Conservation (phyloP, 1,284 basidiomycete species). For the Taiwanofungus camphoratus region DNA sequence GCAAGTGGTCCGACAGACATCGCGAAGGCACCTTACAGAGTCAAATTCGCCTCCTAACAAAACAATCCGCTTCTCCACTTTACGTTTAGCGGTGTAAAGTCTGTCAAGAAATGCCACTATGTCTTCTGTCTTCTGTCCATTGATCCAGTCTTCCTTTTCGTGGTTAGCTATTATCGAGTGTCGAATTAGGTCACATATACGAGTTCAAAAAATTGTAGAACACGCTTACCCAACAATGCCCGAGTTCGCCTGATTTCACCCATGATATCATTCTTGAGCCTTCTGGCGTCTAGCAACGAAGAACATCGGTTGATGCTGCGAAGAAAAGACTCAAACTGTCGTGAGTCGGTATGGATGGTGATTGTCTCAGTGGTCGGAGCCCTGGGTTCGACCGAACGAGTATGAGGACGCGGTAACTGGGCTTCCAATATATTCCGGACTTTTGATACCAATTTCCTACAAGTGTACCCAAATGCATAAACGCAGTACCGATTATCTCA, state of each 20-base stretch:
- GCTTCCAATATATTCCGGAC: constrained; percentile 79
- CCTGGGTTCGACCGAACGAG: constrained; percentile 31
- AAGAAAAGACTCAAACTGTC: constrained; percentile 87
- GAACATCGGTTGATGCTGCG: constrained; percentile 78
- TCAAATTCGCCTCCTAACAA: constrained; percentile 69
- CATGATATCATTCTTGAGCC: constrained; percentile 87
- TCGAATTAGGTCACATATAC: neutral
- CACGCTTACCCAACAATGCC: constrained; percentile 52
- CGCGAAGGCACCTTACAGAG: constrained; percentile 36
- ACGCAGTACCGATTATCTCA: neutral
- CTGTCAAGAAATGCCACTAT: constrained; percentile 85
- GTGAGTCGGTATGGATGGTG: constrained; percentile 69
- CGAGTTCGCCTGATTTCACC: constrained; percentile 82
- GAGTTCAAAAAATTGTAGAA: neutral
- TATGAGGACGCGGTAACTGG: constrained; percentile 56
- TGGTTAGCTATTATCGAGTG: constrained; percentile 52
- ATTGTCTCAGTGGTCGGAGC: constrained; percentile 55
- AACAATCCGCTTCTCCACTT: constrained; percentile 80
- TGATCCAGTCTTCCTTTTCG: constrained; percentile 80
- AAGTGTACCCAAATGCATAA: constrained; percentile 4
- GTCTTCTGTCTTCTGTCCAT: constrained; percentile 76
- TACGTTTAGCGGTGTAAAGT: constrained; percentile 81
- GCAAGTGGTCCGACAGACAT: neutral
- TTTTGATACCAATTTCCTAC: constrained; percentile 76
- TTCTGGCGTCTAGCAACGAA: constrained; percentile 80